Evolutionary conservation across 331 rosid species (phyloP), one percentile per base, ranked within the genome.

Genomic region (Acacia concinna): DNA sequence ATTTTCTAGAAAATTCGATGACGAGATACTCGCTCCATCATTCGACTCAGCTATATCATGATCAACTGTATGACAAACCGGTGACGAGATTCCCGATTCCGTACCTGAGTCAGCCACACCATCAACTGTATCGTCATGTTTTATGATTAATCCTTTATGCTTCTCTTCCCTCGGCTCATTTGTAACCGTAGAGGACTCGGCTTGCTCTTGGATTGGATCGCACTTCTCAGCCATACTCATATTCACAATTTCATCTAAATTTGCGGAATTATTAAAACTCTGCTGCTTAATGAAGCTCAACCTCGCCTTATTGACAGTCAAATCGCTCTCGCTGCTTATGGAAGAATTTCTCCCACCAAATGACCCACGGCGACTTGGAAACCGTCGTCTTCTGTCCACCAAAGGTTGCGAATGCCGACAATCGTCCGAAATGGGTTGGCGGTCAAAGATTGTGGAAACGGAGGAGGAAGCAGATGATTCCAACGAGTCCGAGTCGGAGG

Each of bases 61-160:
- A 27, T 57, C 75, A 27, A 14, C 41, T 13, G 49, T 32, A 32
- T 44, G 91, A 25, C 28, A 32, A 80, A 81, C 83, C 37, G 74
- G 79, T 9, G 91, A 82, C 12, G 88, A 78, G 81, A 72, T 89
- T 25, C 31, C 44, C 68, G 49, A 57, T 74, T 74, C 88, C 15
- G 17, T 43, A 15, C 11, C 47, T 14, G 93, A 85, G 25, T 86
- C 90, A 23, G 83, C 86, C 18, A 85, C 81, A 83, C 85, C 86
- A 35, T 66, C 71, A 23, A 12, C 41, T 11, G 41, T 34, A 32
- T 51, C 82, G 30, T 82, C 83, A 60, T 76, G 78, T 60, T 96
- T 91, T 60, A 69, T 12, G 35, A 88, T 88, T 72, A 97, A 95
- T 59, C 69, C 86, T 75, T 87, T 89, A 52, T 41, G 57, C 25